Percentiles rank a stretch among this genome's conserved stretches.
Evolutionary conservation across 2,329 filamentous ascomycete species (phyloP).

Genomic region (Aspergillus proliferans): DNA sequence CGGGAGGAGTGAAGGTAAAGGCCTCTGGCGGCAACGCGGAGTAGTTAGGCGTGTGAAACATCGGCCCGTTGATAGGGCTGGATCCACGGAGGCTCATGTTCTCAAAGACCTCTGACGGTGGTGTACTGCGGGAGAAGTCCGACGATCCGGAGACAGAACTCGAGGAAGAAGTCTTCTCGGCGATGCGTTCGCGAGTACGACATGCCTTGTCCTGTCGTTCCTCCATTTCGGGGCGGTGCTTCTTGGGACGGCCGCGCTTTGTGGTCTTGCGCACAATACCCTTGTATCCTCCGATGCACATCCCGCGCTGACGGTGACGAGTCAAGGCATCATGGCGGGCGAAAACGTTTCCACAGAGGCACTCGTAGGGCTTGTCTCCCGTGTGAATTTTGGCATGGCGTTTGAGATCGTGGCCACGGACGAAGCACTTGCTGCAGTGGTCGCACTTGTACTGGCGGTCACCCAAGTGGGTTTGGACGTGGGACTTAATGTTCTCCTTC

Average conservation of each 20-base stretch:
- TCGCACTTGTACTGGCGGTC: conserved; percentile 94
- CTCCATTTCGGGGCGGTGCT: conserved; percentile 55
- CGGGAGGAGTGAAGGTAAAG: conserved; percentile 44
- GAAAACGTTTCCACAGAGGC: conserved; percentile 89
- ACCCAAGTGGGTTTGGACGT: conserved; percentile 95
- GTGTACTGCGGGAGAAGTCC: conserved; percentile 37
- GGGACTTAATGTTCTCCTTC: conserved; percentile 97
- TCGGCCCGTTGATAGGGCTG: conserved; percentile 26
- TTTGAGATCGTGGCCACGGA: conserved; percentile 94
- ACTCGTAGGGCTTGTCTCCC: conserved; percentile 90
- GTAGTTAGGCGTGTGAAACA: conserved; percentile 25
- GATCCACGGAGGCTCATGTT: conserved; percentile 33
- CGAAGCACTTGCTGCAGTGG: conserved; percentile 90
- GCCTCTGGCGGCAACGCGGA: conserved; percentile 31
- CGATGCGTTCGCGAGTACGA: conserved; percentile 43
- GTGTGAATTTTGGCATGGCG: conserved; percentile 96
- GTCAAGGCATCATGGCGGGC: conserved; percentile 93
- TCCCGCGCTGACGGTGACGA: conserved; percentile 85
- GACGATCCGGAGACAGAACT: conserved; percentile 32
- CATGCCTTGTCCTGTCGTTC: conserved; percentile 52
- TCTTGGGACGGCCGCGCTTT: conserved; percentile 62
- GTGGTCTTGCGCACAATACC: conserved; percentile 63
- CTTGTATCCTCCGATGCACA: conserved; percentile 93
- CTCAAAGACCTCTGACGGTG: conserved; percentile 37
- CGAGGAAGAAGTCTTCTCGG: conserved; percentile 26